These are phyloP conservation scores for Albatrellus ellisii DNA, from an alignment of 768 basidiomycete species.

Conservation along the genomic window DNA sequence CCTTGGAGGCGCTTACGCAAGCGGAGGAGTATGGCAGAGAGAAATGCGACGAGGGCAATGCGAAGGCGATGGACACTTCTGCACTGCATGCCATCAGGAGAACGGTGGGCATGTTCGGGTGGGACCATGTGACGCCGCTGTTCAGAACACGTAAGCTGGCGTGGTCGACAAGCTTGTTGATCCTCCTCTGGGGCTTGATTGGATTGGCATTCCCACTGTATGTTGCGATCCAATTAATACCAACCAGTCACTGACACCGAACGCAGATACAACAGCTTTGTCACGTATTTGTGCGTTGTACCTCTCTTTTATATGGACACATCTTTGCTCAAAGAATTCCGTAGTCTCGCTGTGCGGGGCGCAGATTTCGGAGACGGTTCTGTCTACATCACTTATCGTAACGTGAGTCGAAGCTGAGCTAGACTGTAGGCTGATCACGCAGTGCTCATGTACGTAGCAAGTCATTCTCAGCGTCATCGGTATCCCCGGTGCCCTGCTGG, in stretches of 20 bases:
- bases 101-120: slow-evolving; percentile 26
- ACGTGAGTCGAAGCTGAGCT: slow-evolving; percentile 26
- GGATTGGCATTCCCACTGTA: slow-evolving; percentile 65
- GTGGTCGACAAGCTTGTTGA: slow-evolving; percentile 35
- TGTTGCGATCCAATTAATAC: slow-evolving; percentile 12
- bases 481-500: slow-evolving; percentile 42
- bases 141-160: slow-evolving; percentile 39
- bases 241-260: background rate
- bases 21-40: no score
- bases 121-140: slow-evolving; percentile 31
- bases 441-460: slow-evolving; percentile 22
- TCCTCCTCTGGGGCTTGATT: slow-evolving; percentile 54
- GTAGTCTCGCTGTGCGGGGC: slow-evolving; percentile 50
- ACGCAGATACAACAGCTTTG: slow-evolving; percentile 34
- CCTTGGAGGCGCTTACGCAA: slow-evolving; percentile 33
- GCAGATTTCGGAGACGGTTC: slow-evolving; percentile 59
- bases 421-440: background rate
- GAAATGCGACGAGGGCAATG: slow-evolving; percentile 7
- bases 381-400: slow-evolving; percentile 60
- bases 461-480: slow-evolving; percentile 45
- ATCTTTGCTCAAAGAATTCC: background rate
- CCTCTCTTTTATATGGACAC: background rate
- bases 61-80: slow-evolving; percentile 21
- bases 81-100: slow-evolving; percentile 26
- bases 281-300: slow-evolving; percentile 35